Evolutionary conservation across 2,329 filamentous ascomycete species (phyloP).

Genomic region (Xylariaceae sp.): DNA sequence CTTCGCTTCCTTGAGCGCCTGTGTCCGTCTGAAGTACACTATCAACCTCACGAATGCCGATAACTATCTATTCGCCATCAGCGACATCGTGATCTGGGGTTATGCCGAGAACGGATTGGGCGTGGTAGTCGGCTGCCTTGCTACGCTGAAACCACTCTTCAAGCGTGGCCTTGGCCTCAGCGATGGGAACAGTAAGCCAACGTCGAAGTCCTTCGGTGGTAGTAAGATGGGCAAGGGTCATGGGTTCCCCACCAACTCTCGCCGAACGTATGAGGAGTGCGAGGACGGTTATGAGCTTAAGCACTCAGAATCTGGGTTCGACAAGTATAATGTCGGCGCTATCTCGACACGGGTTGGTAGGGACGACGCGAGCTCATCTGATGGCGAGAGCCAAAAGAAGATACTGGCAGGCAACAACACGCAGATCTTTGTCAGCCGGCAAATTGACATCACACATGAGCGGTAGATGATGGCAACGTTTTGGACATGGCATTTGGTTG

Average conservation of each 20-base stretch:
- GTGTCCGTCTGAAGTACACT: conserved; percentile 17
- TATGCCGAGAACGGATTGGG: conserved; percentile 17
- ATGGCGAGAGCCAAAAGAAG: conserved; percentile 10
- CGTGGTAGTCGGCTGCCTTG: conserved; percentile 11
- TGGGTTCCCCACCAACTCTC: conserved; percentile 9
- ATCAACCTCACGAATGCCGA: conserved; percentile 11
- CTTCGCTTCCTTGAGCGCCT: conserved; percentile 14
- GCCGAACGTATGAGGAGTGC: conserved; percentile 8
- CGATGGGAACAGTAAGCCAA: conserved; percentile 2
- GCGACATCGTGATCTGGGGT: conserved; percentile 18
- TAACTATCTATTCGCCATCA: conserved; percentile 14
- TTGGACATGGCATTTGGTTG: too few species aligned
- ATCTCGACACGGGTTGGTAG: conserved; percentile 2
- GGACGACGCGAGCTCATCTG: conserved; percentile 5
- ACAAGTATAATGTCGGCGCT: not conserved
- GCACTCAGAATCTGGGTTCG: conserved; percentile 2
- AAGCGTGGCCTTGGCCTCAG: conserved; percentile 9
- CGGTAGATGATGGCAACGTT: too few species aligned
- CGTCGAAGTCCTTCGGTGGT: not conserved
- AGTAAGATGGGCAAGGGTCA: not conserved
- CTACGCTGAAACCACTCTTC: conserved; percentile 15
- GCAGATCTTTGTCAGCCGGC: conserved; percentile 1
- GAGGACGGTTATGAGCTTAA: conserved; percentile 4
- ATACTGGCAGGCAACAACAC: conserved; percentile 2
- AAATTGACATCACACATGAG: conserved; percentile 8